These are phyloP conservation scores for Talaromyces sp. DNA, from an alignment of 2,329 filamentous ascomycete genomes.

Conservation along the genomic window DNA sequence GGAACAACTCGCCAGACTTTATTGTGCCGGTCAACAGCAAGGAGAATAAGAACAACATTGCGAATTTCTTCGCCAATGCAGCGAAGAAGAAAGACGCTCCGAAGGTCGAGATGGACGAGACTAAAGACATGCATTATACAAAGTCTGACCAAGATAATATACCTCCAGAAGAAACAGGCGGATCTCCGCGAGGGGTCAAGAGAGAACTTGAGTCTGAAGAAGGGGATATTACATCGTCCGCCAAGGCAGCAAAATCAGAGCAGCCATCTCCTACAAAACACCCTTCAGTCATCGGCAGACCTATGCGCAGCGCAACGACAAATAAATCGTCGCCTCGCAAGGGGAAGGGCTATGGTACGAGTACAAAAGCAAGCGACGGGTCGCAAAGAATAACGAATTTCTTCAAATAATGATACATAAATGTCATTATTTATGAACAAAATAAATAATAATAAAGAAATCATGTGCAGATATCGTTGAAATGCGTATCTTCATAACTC, in stretches of 20 bases:
- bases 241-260: constrained; percentile 15
- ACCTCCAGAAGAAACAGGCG: constrained; percentile 15
- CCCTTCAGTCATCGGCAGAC: constrained; percentile 30
- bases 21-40: constrained; percentile 75
- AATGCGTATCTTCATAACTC: background rate
- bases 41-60: constrained; percentile 89
- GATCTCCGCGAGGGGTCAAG: constrained; percentile 38
- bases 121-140: constrained; percentile 30
- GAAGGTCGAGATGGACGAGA: constrained; percentile 12
- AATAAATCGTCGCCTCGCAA: constrained; percentile 28
- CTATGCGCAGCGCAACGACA: constrained; percentile 54
- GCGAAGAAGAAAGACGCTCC: constrained; percentile 18
- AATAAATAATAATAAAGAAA: background rate
- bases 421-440: background rate
- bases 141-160: constrained; percentile 44
- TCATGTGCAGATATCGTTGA: background rate
- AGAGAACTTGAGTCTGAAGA: constrained; percentile 37
- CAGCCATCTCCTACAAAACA: constrained; percentile 24
- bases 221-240: constrained; percentile 12
- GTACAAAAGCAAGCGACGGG: constrained; percentile 40
- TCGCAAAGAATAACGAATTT: constrained; percentile 49
- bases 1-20: constrained; percentile 80
- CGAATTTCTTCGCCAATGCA: constrained; percentile 76
- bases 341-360: background rate
- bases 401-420: constrained; percentile 29